Evolutionary conservation across 805 yeast species (phyloP).

Genomic region (Pichia phayaonensis): DNA sequence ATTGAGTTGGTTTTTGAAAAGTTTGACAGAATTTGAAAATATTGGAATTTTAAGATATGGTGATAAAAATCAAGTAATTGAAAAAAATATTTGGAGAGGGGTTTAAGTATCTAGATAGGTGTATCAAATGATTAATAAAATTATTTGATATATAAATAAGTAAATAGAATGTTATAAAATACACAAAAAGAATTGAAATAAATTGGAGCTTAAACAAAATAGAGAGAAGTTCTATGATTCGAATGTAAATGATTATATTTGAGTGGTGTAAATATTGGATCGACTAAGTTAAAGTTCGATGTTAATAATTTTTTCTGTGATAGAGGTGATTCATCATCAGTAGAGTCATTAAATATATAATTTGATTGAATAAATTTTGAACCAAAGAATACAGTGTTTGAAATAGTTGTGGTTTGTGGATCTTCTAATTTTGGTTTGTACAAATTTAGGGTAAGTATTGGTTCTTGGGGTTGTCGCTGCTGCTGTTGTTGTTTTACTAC

Average conservation of each 20-base stretch:
- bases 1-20: conserved; percentile 68
- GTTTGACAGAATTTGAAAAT: conserved; percentile 59
- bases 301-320: not conserved
- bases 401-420: not conserved
- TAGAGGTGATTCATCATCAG: not conserved
- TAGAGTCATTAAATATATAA: not conserved
- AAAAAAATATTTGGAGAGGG: conserved; percentile 67
- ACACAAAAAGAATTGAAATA: not conserved
- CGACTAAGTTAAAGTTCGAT: not conserved
- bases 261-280: not conserved
- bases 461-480: not conserved
- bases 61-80: conserved; percentile 55
- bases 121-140: too few relatives aligned
- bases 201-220: conserved; percentile 2
- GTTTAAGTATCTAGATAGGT: conserved; percentile 27
- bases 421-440: not conserved
- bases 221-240: conserved; percentile 10
- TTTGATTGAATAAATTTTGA: not conserved
- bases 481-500: not conserved
- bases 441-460: not conserved
- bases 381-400: not conserved
- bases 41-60: conserved; percentile 64
- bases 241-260: not conserved
- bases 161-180: not conserved
- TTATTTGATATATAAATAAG: not conserved